Base-by-base conservation (phyloP, 805 yeast genomes). In the Cyberlindnera amylophila region DNA sequence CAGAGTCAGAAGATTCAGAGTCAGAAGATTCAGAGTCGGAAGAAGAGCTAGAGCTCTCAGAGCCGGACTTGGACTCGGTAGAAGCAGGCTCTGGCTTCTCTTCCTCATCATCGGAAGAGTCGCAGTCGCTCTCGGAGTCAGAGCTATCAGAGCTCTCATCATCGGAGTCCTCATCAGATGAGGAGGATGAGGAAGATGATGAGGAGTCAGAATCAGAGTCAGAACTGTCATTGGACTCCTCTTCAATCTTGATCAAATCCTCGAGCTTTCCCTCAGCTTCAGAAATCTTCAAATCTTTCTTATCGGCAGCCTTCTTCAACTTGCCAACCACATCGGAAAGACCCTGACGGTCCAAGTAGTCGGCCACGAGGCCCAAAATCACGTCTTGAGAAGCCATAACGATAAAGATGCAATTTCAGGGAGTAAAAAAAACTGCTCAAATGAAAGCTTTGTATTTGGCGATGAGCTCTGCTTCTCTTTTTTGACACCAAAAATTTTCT, bases 301-400 rank as follows among this genome's bases (percentile, higher is more conserved):
- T 55, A 7, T 30, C 33, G 10, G 52, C 51, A 23, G 49, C 50
- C 36, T 54, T 51, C 23, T 43, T 36, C 37, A 58, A 32, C 23
- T 51, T 51, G 8, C 45, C 37, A 13, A 48, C 53, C 17, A 46
- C 42, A 7, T 44, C 43, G 4, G 38, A 32, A 28, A 49, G 47
- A 31, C 52, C 49, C 36, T 53, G 42, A 45, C 56, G 55, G 27
- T 49, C 44, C 30, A 57, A 36, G 29, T 54, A 57, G 37, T 50
- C 60, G 15, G 48, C 38, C 16, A 57, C 46, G 13, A 55, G 45
- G 1, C 52, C 49, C 15, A 57, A 40, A 4, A 49, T 36, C 26
- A 36, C 42, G 21, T 46, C 49, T 39, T 53, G 48, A n/a, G 58
- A 51, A 24, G 49, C 47, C 61, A 56, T 56, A 11, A 17, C 8